phyloP scores from a whole-genome alignment of 2,329 filamentous ascomycete species.

The Fusarium staphyleae region DNA sequence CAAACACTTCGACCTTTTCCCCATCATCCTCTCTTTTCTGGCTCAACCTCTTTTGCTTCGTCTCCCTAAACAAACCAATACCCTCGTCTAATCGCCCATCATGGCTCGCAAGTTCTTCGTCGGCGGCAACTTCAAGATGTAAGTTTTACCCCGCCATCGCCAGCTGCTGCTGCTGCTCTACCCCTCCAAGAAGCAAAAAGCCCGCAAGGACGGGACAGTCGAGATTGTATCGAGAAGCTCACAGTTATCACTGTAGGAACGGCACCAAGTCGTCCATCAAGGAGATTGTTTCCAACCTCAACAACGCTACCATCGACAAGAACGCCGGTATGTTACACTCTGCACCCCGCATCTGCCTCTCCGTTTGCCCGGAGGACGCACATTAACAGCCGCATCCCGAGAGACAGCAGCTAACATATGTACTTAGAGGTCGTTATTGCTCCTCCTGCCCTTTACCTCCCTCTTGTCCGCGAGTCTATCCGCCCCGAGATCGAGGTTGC shows the following conservation, averaged over 20 bases:
- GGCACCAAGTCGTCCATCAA: slow-evolving; percentile 89
- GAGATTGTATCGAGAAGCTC: slow-evolving; percentile 19
- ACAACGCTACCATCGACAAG: slow-evolving; percentile 80
- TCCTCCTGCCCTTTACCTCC: slow-evolving; percentile 89
- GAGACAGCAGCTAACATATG: slow-evolving; percentile 11
- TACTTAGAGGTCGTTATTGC: slow-evolving; percentile 88
- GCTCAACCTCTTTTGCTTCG: slow-evolving; percentile 11
- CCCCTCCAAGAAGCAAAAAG: slow-evolving; percentile 38
- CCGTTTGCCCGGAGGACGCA: not conserved
- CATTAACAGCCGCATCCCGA: too few relatives aligned
- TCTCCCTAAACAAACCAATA: slow-evolving; percentile 1
- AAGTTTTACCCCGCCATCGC: slow-evolving; percentile 49
- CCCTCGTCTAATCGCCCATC: slow-evolving; percentile 53
- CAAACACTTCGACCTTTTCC: slow-evolving; percentile 1
- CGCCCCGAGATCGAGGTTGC: slow-evolving; percentile 82
- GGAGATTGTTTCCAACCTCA: slow-evolving; percentile 88
- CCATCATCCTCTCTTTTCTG: slow-evolving; percentile 12
- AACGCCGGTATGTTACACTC: slow-evolving; percentile 67
- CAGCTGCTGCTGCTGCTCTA: slow-evolving; percentile 27
- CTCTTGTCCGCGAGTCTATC: slow-evolving; percentile 81
- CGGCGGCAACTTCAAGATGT: slow-evolving; percentile 99
- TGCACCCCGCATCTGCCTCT: not conserved
- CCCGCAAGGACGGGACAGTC: slow-evolving; percentile 33
- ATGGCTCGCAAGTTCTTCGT: slow-evolving; percentile 98
- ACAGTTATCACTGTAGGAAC: slow-evolving; percentile 71